A percentile compares a stretch with the other conserved stretches of the same genome.
Evolutionary conservation across 179 eudicot species (phyloP).

Genomic region (Dionaea muscipula): DNA sequence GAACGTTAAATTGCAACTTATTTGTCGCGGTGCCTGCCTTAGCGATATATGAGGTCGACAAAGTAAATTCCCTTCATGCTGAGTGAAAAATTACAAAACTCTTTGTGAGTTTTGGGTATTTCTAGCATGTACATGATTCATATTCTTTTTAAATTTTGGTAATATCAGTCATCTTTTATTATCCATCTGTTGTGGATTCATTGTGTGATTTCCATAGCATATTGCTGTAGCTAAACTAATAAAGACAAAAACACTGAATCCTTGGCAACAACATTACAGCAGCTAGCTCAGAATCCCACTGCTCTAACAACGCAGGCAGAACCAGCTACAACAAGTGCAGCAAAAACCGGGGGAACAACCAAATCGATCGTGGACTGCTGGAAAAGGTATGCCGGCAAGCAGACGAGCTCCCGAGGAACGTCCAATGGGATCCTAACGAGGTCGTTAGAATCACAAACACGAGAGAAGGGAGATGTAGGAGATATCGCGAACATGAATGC

Average conservation of each 20-base stretch:
- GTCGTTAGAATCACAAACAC: conserved; percentile 21
- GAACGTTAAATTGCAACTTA: too few species aligned
- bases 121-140: too few species aligned
- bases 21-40: too few species aligned
- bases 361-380: conserved; percentile 43
- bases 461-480: conserved; percentile 31
- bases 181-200: too few species aligned
- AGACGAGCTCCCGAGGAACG: conserved; percentile 37
- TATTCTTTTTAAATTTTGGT: too few species aligned
- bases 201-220: too few species aligned
- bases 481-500: conserved; percentile 42
- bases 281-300: conserved; percentile 30
- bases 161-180: too few species aligned
- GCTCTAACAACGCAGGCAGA: conserved; percentile 52
- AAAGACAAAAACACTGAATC: background rate
- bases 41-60: too few species aligned
- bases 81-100: too few species aligned
- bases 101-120: too few species aligned
- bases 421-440: conserved; percentile 50
- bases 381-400: conserved; percentile 40
- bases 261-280: background rate
- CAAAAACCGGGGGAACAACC: conserved; percentile 53
- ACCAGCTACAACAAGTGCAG: conserved; percentile 45
- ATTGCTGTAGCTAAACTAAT: too few species aligned
- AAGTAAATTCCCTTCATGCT: background rate